Percentiles rank a stretch among this genome's conserved stretches.
These are phyloP conservation scores for Fusarium marasasianum DNA, from an alignment of 2,329 filamentous ascomycete species.

Conservation along the genomic window DNA sequence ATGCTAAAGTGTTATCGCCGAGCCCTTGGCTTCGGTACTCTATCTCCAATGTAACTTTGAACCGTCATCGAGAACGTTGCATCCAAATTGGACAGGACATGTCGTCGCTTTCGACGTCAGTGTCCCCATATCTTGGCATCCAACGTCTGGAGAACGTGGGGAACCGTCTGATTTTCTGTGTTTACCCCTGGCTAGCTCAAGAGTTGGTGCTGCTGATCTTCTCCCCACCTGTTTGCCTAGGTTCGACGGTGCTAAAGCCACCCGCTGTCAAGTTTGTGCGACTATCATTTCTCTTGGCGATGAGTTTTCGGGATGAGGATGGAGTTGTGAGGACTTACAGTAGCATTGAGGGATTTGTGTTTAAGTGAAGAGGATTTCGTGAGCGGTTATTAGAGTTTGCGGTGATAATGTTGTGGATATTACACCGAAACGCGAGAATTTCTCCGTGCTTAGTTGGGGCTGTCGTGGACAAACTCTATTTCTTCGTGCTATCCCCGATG, in stretches of 20 bases:
- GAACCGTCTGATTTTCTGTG: constrained; percentile 8
- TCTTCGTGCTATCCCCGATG: background rate
- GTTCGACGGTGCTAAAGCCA: constrained; percentile 1
- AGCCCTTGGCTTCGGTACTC: background rate
- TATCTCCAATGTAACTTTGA: background rate
- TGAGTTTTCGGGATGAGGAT: background rate
- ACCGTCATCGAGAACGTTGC: background rate
- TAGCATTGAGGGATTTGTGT: background rate
- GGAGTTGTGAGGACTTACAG: no score
- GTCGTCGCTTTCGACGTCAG: constrained; percentile 1
- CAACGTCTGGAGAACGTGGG: constrained; percentile 21
- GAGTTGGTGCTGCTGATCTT: background rate
- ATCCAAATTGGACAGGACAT: background rate
- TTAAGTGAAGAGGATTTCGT: no score
- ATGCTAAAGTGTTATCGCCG: background rate
- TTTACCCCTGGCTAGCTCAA: background rate
- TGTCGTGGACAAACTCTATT: background rate
- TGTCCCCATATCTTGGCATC: constrained; percentile 16
- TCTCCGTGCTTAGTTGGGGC: background rate
- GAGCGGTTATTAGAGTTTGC: background rate
- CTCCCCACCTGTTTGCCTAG: constrained; percentile 4
- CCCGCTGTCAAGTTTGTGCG: background rate
- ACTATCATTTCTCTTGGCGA: background rate
- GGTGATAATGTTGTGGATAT: background rate
- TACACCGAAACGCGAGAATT: background rate